Evolutionary conservation across 306 rosid species (phyloP).

Genomic region (Inga oerstediana): DNA sequence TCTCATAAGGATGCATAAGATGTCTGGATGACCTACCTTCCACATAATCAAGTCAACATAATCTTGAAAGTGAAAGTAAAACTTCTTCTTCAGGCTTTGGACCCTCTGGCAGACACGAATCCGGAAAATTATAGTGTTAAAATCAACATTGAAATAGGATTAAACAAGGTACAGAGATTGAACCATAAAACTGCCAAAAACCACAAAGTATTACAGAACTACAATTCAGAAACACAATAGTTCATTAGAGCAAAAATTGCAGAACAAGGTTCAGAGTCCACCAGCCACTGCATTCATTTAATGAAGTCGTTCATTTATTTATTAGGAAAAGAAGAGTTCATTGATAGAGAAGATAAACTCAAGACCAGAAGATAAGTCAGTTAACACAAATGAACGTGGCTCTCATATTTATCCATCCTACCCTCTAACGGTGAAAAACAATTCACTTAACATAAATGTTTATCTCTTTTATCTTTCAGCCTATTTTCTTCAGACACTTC

Average conservation of each 20-base stretch:
- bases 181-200: background rate
- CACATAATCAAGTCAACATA: conserved; percentile 85
- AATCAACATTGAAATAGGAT: conserved; percentile 29
- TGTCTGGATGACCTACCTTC: conserved; percentile 64
- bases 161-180: conserved; percentile 23
- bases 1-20: conserved; percentile 28
- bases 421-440: background rate
- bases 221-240: conserved; percentile 12
- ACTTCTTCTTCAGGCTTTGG: conserved; percentile 78
- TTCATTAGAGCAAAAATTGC: conserved; percentile 10
- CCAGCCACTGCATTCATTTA: background rate
- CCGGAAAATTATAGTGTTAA: conserved; percentile 30
- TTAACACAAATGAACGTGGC: background rate
- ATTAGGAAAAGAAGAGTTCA: background rate
- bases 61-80: conserved; percentile 95
- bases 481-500: background rate
- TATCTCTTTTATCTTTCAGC: background rate
- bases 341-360: background rate
- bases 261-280: conserved; percentile 8
- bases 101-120: conserved; percentile 67
- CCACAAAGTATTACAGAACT: conserved; percentile 7
- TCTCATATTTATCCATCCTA: background rate
- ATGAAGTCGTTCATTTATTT: background rate
- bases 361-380: background rate
- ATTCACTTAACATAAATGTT: background rate